Base-by-base conservation (phyloP, 495 filamentous ascomycete species). In the Penicillium samsonianum region DNA sequence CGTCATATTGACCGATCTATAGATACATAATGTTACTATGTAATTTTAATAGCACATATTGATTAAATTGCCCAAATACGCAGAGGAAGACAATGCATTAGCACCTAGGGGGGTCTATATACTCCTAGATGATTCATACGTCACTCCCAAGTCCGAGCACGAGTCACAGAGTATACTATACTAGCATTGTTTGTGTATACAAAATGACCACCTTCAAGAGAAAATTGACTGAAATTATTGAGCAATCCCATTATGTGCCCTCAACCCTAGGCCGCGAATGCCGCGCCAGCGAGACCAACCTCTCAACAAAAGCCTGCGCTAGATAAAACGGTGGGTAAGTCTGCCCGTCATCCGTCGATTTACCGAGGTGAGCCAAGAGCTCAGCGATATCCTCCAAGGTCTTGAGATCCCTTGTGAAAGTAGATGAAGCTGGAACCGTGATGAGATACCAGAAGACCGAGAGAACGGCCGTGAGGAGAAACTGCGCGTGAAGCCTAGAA, bases 401-500 rank as follows among this genome's bases (percentile, higher is more conserved):
- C 23, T 57, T 50, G 14, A 68, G 31, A 40, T 68, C 66, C 6
- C 57, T 42, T 5, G 26, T n/a, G 20, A 66, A 64, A 0, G 53
- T 58, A 1, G 57, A n/a, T 10, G 60, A 53, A 6, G 53, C 19
- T 1, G 66, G 63, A 7, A 43, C 22, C 6, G 45, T 53, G 12
- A 66, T 64, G 22, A 66, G 56, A 49, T 64, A 66, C 31, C 57
- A 58, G 41, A 66, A 68, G 33, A 70, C 50, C 0, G 63, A 62
- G 16, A 65, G 11, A 26, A 65, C 53, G 35, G 67, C 59, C 0
- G 67, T 57, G 0, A 70, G 49, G 9, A 68, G 26, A 12, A 64
- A 68, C 28, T 70, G 62, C 14, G 67, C 65, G 33, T 70, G 63
- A 19, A 70, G 54, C 67, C 67, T 70, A 50, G 42, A 4, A 12